Base-by-base conservation (phyloP, 805 yeast species). In the Candida anglica region DNA sequence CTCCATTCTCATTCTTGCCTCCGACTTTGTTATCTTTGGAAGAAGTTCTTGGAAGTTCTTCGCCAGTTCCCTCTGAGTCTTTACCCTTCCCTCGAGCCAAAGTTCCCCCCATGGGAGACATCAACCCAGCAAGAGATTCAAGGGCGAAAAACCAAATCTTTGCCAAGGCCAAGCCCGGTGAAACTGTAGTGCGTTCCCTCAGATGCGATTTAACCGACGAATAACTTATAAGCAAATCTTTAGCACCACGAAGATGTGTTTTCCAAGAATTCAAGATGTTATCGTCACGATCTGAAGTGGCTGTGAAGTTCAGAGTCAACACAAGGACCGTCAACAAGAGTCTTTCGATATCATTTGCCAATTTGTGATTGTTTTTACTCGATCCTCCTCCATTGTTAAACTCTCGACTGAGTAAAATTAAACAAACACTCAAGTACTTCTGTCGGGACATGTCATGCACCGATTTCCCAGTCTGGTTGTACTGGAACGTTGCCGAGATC, bases 201-300 rank as follows among this genome's bases (percentile, higher is more conserved):
- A n/a, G n/a, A 17, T 28, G 0, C 53, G 39, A 4, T 5, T 37
- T 25, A 32, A 37, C 38, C 5, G 60, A 54, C 34, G 69, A 61
- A 43, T 75, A 73, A 40, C 71, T 75, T 22, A 74, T 48, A 13
- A 80, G 60, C 15, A 79, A 51, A 36, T 75, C 81, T 43, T 75
- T 77, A 0, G 83, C 84, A 1, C 81, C 83, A 32, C 73, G 46
- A 10, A 79, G 51, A 58, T 79, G 85, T 1, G 81, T 72, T 39
- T 79, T 64, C 86, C 85, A 79, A 34, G 70, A 63, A 27, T 66
- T 66, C 8, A 42, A n/a, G 6, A 46, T 36, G 19, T 40, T 38
- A 19, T 40, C 40, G 16, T 15, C 28, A 10, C 28, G 25, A 19
- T 60, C 58, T 9, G 65, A 53, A 1, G 73, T 66, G 2, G 76